Percentiles rank a stretch among this genome's conserved stretches.
Conservation (phyloP, 805 yeast species). For the Tetrapisispora phaffii region DNA sequence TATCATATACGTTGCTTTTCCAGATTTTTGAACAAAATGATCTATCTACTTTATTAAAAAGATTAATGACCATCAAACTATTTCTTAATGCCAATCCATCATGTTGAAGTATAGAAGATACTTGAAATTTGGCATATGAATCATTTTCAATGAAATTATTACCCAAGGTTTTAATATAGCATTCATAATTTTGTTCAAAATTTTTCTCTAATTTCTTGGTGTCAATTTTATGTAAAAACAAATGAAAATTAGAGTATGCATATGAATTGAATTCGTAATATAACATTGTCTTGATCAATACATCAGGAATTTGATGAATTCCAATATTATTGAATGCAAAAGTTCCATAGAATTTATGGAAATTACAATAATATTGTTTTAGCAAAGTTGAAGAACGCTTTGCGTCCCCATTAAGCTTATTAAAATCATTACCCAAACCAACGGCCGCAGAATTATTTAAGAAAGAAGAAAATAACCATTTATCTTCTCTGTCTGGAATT, state of each 20-base stretch:
- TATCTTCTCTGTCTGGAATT: slow-evolving; percentile 46
- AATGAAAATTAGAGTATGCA: slow-evolving; percentile 15
- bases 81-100: slow-evolving; percentile 22
- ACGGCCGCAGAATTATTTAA: neutral
- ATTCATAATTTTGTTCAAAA: slow-evolving; percentile 4
- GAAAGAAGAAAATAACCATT: slow-evolving; percentile 28
- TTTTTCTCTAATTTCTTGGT: slow-evolving; percentile 22
- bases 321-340: slow-evolving; percentile 23
- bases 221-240: slow-evolving; percentile 23
- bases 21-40: slow-evolving; percentile 20
- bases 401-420: neutral
- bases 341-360: slow-evolving; percentile 23
- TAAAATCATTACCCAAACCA: neutral
- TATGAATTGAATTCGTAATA: slow-evolving; percentile 24
- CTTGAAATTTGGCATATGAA: neutral
- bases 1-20: slow-evolving; percentile 14
- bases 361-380: slow-evolving; percentile 15
- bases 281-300: slow-evolving; percentile 18
- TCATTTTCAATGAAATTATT: neutral
- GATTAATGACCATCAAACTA: slow-evolving; percentile 24
- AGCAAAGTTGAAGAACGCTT: neutral
- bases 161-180: neutral
- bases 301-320: slow-evolving; percentile 24
- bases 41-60: slow-evolving; percentile 18
- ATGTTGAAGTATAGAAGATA: slow-evolving; percentile 8